Percentiles rank a stretch among this genome's conserved stretches.
phyloP scores from a whole-genome alignment of 164 flowering plant genomes.

The Saururus chinensis region DNA sequence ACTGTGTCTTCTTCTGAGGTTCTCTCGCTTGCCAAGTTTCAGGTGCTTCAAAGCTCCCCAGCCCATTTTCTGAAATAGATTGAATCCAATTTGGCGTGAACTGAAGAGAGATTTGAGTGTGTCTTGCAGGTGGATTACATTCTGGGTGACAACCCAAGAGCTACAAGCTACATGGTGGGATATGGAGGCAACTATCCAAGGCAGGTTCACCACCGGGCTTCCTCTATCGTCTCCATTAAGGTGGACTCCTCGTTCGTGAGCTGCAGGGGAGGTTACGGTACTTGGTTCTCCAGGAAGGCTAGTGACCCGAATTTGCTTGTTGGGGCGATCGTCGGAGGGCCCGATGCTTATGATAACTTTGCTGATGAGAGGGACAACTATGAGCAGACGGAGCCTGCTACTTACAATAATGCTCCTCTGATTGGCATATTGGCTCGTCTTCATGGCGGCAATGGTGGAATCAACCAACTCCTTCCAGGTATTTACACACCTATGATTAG shows the following conservation, averaged over 20 bases:
- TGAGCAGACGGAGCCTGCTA: constrained; percentile 95
- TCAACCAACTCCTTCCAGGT: constrained; percentile 88
- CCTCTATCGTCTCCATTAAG: constrained; percentile 78
- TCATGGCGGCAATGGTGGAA: constrained; percentile 45
- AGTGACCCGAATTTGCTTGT: constrained; percentile 78
- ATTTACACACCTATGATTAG: not conserved
- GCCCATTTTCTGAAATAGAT: not conserved
- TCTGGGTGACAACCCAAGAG: constrained; percentile 96
- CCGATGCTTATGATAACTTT: constrained; percentile 89
- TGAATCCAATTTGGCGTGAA: not conserved
- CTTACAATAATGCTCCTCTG: constrained; percentile 94
- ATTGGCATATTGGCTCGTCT: constrained; percentile 74
- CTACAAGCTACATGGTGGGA: constrained; percentile 96
- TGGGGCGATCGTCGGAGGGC: constrained; percentile 95
- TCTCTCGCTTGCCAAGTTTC: constrained; percentile 65
- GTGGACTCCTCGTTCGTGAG: constrained; percentile 51
- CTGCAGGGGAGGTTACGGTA: constrained; percentile 85
- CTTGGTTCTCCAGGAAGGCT: constrained; percentile 66
- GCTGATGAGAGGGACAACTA: constrained; percentile 84
- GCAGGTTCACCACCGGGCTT: constrained; percentile 77
- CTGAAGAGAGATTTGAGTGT: not conserved
- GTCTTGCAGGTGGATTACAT: constrained; percentile 70
- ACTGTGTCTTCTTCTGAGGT: constrained; percentile 47
- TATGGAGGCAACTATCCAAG: constrained; percentile 79
- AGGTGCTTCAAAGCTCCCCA: constrained; percentile 25